A percentile compares a stretch with the other conserved stretches of the same genome.
phyloP scores from a whole-genome alignment of 371 early-diverging fungal genomes.

The Lichtheimia ramosa region DNA sequence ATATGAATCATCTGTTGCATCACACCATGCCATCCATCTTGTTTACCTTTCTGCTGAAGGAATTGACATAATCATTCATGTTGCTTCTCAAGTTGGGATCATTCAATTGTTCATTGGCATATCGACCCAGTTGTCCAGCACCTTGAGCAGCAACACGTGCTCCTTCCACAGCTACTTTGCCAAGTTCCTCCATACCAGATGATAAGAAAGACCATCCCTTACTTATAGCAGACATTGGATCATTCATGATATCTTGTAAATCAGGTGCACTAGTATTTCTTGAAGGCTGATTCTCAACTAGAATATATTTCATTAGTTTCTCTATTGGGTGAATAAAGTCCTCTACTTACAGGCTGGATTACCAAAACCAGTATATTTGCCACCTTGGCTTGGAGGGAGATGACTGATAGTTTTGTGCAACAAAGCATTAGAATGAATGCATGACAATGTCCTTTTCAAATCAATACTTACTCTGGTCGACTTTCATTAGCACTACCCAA shows the following conservation, averaged over 20 bases:
- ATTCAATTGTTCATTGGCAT: constrained; percentile 78
- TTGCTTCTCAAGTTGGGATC: constrained; percentile 85
- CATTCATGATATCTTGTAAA: constrained; percentile 75
- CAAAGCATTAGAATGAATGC: constrained; percentile 1
- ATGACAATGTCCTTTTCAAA: constrained; percentile 12
- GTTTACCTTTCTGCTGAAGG: constrained; percentile 66
- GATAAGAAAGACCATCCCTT: constrained; percentile 86
- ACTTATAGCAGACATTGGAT: constrained; percentile 79
- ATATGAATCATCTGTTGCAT: not conserved
- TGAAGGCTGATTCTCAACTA: constrained; percentile 35
- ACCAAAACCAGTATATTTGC: constrained; percentile 90
- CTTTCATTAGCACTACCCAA: constrained; percentile 60
- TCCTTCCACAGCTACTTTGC: constrained; percentile 65
- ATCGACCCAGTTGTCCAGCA: constrained; percentile 66
- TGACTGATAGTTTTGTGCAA: constrained; percentile 24
- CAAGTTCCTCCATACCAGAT: constrained; percentile 48
- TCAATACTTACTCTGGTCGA: constrained; percentile 51
- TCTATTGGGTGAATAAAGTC: not conserved
- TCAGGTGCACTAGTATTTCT: constrained; percentile 35
- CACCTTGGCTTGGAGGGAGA: constrained; percentile 92
- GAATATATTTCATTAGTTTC: not conserved
- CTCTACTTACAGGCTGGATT: constrained; percentile 61
- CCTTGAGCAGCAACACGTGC: constrained; percentile 73
- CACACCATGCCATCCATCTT: not conserved
- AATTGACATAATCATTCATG: constrained; percentile 68